Evolutionary conservation across 768 basidiomycete species (phyloP).

Genomic region (Mycena polygramma): DNA sequence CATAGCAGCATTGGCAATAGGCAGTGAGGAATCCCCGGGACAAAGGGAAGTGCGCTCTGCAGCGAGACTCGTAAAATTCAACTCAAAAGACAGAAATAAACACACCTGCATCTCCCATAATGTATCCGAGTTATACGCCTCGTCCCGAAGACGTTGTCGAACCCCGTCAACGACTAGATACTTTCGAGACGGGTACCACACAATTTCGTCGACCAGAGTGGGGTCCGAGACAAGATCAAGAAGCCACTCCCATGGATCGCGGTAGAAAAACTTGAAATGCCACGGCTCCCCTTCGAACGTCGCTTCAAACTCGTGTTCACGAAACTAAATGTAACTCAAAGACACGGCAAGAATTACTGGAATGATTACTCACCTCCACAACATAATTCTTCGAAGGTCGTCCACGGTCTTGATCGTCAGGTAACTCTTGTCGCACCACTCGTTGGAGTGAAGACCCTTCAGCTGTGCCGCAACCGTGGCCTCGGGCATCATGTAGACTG

Average conservation of each 20-base stretch:
- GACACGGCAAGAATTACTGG: not conserved
- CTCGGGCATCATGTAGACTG: constrained; percentile 4
- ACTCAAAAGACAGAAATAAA: not conserved
- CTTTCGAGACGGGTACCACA: constrained; percentile 34
- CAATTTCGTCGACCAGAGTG: constrained; percentile 26
- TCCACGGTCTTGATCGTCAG: constrained; percentile 20
- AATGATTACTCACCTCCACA: constrained; percentile 21
- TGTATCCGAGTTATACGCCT: constrained; percentile 30
- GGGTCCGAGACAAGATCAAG: constrained; percentile 28
- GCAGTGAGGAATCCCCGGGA: constrained; percentile 27
- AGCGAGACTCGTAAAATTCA: not conserved
- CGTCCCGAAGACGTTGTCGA: constrained; percentile 30
- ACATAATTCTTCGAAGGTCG: constrained; percentile 27
- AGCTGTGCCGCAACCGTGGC: constrained; percentile 7
- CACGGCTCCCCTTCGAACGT: constrained; percentile 18
- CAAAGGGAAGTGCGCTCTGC: constrained; percentile 15
- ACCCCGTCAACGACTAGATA: constrained; percentile 27
- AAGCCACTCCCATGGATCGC: too few relatives aligned
- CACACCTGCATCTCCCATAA: constrained; percentile 25
- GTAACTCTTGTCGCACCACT: constrained; percentile 22
- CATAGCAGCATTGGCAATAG: constrained; percentile 16
- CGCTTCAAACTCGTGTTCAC: constrained; percentile 19
- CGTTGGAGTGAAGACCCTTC: constrained; percentile 25
- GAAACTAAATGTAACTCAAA: constrained; percentile 26
- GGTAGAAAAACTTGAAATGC: too few relatives aligned